Percentiles rank a stretch among this genome's conserved stretches.
These are phyloP conservation scores for Tremella yokohamensis DNA, from an alignment of 768 basidiomycete genomes.

Conservation along the genomic window DNA sequence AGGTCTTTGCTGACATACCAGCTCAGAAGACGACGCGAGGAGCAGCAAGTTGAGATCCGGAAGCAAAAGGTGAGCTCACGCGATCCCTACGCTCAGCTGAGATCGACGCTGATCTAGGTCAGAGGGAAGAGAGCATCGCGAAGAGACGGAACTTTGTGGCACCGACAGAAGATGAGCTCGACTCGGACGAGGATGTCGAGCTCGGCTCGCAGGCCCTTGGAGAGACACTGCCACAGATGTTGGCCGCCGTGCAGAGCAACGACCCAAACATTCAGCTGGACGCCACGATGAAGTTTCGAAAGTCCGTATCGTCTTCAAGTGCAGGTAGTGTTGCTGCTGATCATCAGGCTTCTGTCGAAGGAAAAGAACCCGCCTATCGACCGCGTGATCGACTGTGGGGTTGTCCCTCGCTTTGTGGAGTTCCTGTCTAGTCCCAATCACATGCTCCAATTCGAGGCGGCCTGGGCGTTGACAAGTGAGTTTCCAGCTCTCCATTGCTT, in stretches of 20 bases:
- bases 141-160: slow-evolving; percentile 93
- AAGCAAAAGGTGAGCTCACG: slow-evolving; percentile 65
- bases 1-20: slow-evolving; percentile 49
- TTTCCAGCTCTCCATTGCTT: background rate
- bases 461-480: slow-evolving; percentile 85
- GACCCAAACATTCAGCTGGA: slow-evolving; percentile 88
- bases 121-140: slow-evolving; percentile 93
- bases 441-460: slow-evolving; percentile 83
- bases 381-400: slow-evolving; percentile 89
- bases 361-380: slow-evolving; percentile 99
- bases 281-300: slow-evolving; percentile 97
- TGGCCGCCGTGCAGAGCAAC: slow-evolving; percentile 85
- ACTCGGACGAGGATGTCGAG: slow-evolving; percentile 76
- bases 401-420: slow-evolving; percentile 94
- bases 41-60: slow-evolving; percentile 98
- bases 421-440: slow-evolving; percentile 64
- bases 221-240: slow-evolving; percentile 70
- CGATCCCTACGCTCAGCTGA: background rate
- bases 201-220: slow-evolving; percentile 63
- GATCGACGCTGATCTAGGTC: background rate
- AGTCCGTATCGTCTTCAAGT: slow-evolving; percentile 51
- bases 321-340: slow-evolving; percentile 9
- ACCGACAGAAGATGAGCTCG: slow-evolving; percentile 56
- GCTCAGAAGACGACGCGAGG: slow-evolving; percentile 91
- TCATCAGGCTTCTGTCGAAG: slow-evolving; percentile 73